Conservation (phyloP, 2,329 filamentous ascomycete genomes). For the Xylariaceae sp. region DNA sequence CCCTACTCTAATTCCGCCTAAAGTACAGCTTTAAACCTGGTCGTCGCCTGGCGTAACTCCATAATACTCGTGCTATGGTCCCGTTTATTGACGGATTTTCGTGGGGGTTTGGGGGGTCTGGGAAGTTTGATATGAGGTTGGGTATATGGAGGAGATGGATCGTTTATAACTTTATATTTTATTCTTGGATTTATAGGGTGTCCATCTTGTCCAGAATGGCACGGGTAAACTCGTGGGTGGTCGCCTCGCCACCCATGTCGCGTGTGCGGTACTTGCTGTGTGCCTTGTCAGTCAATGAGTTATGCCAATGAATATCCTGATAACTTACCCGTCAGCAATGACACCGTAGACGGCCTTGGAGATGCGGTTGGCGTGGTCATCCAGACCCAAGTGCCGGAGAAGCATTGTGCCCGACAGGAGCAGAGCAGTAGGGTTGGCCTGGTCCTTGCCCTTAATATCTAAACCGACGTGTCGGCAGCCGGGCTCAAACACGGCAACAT, state of each 20-base stretch:
- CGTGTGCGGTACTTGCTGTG: slow-evolving; percentile 77
- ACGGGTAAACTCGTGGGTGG: slow-evolving; percentile 91
- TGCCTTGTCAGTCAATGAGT: slow-evolving; percentile 38
- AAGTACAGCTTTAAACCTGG: slow-evolving; percentile 30
- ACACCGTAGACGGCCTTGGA: slow-evolving; percentile 75
- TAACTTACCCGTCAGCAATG: slow-evolving; percentile 77
- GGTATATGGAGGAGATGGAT: slow-evolving; percentile 16
- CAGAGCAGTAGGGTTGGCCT: slow-evolving; percentile 96
- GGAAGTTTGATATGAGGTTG: slow-evolving; percentile 23
- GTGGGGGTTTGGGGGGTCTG: slow-evolving; percentile 15
- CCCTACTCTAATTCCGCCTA: slow-evolving; percentile 30
- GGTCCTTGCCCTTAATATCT: slow-evolving; percentile 99
- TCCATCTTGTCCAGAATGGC: slow-evolving; percentile 97
- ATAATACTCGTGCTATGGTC: slow-evolving; percentile 31
- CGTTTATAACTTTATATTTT: slow-evolving; percentile 3
- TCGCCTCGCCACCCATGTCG: slow-evolving; percentile 89
- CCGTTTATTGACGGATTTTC: slow-evolving; percentile 28
- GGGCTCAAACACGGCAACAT: slow-evolving; percentile 95
- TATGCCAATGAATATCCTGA: slow-evolving; percentile 33
- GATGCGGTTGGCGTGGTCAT: slow-evolving; percentile 98
- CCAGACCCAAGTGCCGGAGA: slow-evolving; percentile 90
- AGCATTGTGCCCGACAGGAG: slow-evolving; percentile 96
- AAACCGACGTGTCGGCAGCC: slow-evolving; percentile 99
- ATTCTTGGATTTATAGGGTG: slow-evolving; percentile 48
- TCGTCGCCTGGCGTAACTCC: slow-evolving; percentile 32